Evolutionary conservation across 257 asterid species (phyloP), one percentile per base, ranked within the genome.

Genomic region (Gentiana macrophylla): DNA sequence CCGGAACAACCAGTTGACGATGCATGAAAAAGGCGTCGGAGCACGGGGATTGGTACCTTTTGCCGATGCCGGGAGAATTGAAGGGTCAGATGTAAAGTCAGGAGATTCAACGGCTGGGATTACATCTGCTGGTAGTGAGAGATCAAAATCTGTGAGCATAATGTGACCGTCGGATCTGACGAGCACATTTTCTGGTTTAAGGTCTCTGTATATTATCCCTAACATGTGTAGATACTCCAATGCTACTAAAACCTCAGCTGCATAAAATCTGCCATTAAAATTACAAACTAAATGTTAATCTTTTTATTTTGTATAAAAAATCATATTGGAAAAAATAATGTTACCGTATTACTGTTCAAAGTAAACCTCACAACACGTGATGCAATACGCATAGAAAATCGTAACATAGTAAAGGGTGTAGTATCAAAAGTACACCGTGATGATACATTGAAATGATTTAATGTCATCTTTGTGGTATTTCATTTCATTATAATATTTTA

Each of bases 141-240:
- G 89, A 58, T 87, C 96, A 53, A 87, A 84, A 55, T 87, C 96
- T 8, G 94, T 87, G 37, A 87, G 79, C 96, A 87, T 82, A 55
- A 87, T 87, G 78, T 87, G 96, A 15, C 96, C 96, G 72, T 87
- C 96, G 38, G 95, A 79, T 80, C 95, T 63, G n/a, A 89, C 95
- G 52, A 89, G 56, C 59, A 89, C 95, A 70, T 89, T 89, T 70
- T 89, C 97, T 4, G 97, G 97, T 68, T 89, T 89, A 7, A 89
- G 67, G 58, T 89, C 96, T 62, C 97, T 77, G 84, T 89, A 89
- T 13, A 89, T 79, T 49, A 87, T 84, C 56, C 96, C 96, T 65
- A 87, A 53, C 96, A 87, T 82, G 72, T 87, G 96, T n/a, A 87
- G 82, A 47, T 87, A 87, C 65, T 87, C 96, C n/a, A 87, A 53